Evolutionary conservation across 331 rosid species (phyloP).

Genomic region (Phaseolus coccineus): DNA sequence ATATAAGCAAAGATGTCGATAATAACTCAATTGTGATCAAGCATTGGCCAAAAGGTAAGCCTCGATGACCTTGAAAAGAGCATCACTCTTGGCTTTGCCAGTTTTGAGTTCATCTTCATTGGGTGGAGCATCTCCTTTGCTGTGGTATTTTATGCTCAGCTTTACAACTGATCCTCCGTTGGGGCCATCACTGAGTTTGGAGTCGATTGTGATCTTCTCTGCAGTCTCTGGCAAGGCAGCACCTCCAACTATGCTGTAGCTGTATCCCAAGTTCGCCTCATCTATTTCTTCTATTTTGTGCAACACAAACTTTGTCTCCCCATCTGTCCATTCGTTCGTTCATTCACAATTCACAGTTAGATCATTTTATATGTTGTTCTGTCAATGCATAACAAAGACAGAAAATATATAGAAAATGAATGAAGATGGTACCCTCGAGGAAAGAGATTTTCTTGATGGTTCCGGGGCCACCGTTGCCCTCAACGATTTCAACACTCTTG

Average conservation of each 20-base stretch:
- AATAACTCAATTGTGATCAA: background rate
- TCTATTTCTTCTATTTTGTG: background rate
- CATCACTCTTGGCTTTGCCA: background rate
- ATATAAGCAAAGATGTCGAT: background rate
- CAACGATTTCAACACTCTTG: conserved; percentile 51
- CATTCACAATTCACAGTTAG: too few relatives aligned
- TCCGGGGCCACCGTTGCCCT: conserved; percentile 78
- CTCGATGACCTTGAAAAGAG: background rate
- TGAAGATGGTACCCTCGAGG: conserved; percentile 35
- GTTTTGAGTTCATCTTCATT: background rate
- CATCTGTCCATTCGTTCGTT: background rate
- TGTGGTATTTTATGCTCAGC: background rate
- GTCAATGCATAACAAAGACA: too few relatives aligned
- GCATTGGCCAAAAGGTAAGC: conserved; percentile 1
- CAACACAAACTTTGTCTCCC: background rate
- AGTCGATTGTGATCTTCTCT: background rate
- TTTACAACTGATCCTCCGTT: background rate
- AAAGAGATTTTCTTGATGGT: conserved; percentile 61
- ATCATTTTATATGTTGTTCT: too few relatives aligned
- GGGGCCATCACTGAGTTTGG: background rate
- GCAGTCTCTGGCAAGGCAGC: background rate
- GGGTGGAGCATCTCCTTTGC: background rate
- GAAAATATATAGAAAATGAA: too few relatives aligned
- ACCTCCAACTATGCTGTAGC: background rate
- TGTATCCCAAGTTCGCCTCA: background rate